Evolutionary conservation across 345 rosid species (phyloP).

Genomic region (Lepidium africanum): DNA sequence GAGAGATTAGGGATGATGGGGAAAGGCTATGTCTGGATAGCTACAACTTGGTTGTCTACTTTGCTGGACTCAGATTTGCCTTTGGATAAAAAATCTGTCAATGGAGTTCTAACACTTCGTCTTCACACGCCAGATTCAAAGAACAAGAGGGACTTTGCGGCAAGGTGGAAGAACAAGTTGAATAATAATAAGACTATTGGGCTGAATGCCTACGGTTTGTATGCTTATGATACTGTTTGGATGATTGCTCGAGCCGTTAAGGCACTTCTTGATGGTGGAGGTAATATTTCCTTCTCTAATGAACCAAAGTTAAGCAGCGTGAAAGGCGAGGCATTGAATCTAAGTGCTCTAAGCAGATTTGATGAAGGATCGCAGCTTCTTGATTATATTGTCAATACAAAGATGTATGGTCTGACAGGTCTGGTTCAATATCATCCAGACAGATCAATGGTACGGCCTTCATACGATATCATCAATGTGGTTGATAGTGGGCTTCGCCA

Average conservation of each 20-base stretch:
- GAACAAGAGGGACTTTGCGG: conserved; percentile 48
- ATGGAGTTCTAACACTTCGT: conserved; percentile 69
- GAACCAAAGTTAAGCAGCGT: conserved; percentile 37
- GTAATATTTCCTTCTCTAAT: conserved; percentile 60
- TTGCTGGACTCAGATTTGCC: conserved; percentile 54
- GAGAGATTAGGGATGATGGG: conserved; percentile 68
- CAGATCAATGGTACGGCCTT: conserved; percentile 54
- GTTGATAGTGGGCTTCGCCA: conserved; percentile 32
- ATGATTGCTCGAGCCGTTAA: conserved; percentile 69
- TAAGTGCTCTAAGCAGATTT: conserved; percentile 63
- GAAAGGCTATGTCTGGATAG: conserved; percentile 84
- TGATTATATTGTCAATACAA: conserved; percentile 47
- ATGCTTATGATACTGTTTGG: conserved; percentile 94
- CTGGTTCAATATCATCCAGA: conserved; percentile 52
- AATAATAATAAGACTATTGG: conserved; percentile 56
- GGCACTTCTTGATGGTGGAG: conserved; percentile 52
- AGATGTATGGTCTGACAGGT: conserved; percentile 76
- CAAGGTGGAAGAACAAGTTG: conserved; percentile 51
- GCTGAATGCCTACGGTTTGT: conserved; percentile 66
- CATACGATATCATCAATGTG: conserved; percentile 62
- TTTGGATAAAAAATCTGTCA: conserved; percentile 29
- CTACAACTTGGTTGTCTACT: conserved; percentile 72
- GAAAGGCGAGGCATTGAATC: conserved; percentile 50
- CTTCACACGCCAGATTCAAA: conserved; percentile 63
- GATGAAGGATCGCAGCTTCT: conserved; percentile 58